Conservation (phyloP, 202 grass and related monocot species). For the Carex arenaria region DNA sequence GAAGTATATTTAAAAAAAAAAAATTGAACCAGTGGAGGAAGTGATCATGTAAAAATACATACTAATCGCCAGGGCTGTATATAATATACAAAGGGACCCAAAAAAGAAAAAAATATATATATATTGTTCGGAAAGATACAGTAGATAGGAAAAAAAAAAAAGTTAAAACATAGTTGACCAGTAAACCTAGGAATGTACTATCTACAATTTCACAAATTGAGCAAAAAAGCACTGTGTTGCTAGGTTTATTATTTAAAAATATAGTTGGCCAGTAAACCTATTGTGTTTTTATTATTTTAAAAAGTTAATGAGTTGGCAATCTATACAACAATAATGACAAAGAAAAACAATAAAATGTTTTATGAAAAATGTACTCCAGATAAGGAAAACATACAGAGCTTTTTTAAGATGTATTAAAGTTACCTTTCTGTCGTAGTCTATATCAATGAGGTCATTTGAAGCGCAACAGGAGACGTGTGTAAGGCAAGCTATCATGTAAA, state of each 20-base stretch:
- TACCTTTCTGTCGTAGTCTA: constrained; percentile 9
- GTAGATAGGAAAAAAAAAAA: no score
- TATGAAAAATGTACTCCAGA: no score
- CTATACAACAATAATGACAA: no score
- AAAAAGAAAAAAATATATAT: neutral
- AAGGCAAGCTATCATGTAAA: neutral
- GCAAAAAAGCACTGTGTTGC: neutral
- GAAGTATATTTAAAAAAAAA: no score
- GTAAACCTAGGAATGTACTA: neutral
- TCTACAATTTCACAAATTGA: neutral
- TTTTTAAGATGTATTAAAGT: neutral
- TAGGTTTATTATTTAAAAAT: no score
- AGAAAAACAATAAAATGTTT: no score
- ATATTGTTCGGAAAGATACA: neutral
- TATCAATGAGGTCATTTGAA: neutral
- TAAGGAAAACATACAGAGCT: neutral
- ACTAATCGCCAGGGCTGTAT: neutral
- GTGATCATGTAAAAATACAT: neutral
- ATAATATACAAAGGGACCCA: neutral
- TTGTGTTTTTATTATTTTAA: no score
- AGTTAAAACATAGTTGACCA: neutral
- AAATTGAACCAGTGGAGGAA: no score
- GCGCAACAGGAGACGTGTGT: neutral
- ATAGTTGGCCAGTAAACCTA: no score
- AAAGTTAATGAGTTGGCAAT: no score